These are phyloP conservation scores for Phytophthora melonis DNA, from an alignment of 352 stramenopile species.

Conservation along the genomic window DNA sequence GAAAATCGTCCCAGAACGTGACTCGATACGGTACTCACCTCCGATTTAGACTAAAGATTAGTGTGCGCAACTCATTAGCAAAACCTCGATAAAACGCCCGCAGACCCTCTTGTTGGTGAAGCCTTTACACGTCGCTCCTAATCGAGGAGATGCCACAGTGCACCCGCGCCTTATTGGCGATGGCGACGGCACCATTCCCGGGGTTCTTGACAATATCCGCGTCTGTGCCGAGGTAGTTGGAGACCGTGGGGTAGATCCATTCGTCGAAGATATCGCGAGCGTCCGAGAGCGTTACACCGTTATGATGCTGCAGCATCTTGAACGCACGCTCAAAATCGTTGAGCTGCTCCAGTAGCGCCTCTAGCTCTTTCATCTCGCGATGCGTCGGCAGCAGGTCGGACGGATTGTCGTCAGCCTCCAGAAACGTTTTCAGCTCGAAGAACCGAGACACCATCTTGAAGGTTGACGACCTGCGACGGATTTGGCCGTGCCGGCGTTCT, in stretches of 20 bases:
- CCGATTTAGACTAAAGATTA: too few relatives aligned
- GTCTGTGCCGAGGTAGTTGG: background rate
- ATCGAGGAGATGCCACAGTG: too few relatives aligned
- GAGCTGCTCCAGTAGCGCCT: background rate
- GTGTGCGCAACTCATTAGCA: too few relatives aligned
- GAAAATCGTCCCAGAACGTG: too few relatives aligned
- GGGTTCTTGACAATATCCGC: conserved; percentile 1
- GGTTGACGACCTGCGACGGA: background rate
- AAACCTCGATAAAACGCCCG: too few relatives aligned
- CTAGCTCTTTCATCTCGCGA: background rate
- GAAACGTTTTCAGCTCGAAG: background rate
- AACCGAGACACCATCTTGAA: conserved; percentile 7
- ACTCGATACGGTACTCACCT: too few relatives aligned
- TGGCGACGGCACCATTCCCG: too few relatives aligned
- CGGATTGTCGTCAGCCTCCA: background rate
- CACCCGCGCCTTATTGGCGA: too few relatives aligned
- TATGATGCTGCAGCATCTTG: conserved; percentile 2
- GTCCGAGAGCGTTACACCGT: conserved; percentile 1
- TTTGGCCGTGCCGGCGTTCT: too few relatives aligned
- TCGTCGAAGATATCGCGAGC: conserved; percentile 12
- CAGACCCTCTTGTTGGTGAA: too few relatives aligned
- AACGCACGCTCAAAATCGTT: background rate
- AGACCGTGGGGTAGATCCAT: background rate
- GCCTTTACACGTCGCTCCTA: too few relatives aligned
- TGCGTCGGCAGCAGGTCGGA: conserved; percentile 1